phyloP scores from a whole-genome alignment of 202 grass and related monocot genomes.

The Eragrostis tef region DNA sequence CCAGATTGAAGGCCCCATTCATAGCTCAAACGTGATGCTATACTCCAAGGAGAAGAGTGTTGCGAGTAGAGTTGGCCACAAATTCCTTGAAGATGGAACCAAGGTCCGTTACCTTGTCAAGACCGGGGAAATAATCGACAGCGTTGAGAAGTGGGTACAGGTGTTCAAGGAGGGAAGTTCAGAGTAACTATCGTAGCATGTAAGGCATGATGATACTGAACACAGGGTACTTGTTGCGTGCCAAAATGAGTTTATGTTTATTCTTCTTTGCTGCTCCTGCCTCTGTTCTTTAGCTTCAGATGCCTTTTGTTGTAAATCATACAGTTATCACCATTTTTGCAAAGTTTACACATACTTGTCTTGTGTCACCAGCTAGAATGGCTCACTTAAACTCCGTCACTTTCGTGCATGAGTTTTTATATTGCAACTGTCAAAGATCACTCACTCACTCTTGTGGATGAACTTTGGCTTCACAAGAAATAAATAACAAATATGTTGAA shows the following conservation, averaged over 20 bases:
- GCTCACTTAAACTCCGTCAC: not conserved
- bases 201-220: not conserved
- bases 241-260: conserved; percentile 34
- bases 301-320: conserved; percentile 47
- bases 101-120: conserved; percentile 87
- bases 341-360: not conserved
- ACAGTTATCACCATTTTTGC: conserved; percentile 47
- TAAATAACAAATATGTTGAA: no score
- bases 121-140: conserved; percentile 84
- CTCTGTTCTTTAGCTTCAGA: conserved; percentile 1
- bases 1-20: conserved; percentile 89
- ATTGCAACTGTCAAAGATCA: not conserved
- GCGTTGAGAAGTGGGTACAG: conserved; percentile 70
- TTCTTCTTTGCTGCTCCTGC: not conserved
- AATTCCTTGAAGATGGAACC: conserved; percentile 79
- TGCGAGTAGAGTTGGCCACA: conserved; percentile 81
- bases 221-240: conserved; percentile 7
- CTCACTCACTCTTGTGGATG: not conserved
- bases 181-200: conserved; percentile 23
- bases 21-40: conserved; percentile 97
- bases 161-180: conserved; percentile 73
- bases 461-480: not conserved
- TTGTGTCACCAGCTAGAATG: conserved; percentile 23
- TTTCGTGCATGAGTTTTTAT: not conserved
- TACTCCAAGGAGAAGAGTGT: conserved; percentile 89